Evolutionary conservation across 768 basidiomycete genomes (phyloP), one percentile per base, ranked within the genome.

Genomic region (Mycena crocata): DNA sequence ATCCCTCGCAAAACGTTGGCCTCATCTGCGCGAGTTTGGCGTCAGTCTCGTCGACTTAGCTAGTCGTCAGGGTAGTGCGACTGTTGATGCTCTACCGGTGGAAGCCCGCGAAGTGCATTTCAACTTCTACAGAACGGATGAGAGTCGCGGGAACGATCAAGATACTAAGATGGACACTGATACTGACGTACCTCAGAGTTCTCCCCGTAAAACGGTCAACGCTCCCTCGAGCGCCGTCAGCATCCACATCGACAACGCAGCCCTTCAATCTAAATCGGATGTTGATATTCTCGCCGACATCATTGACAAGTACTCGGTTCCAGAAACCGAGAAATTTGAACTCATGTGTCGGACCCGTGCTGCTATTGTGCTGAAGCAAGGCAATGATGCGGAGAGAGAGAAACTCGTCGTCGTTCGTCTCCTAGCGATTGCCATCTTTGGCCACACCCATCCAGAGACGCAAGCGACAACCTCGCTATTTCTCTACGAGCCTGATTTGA

Each of bases 401-500:
- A 93, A 95, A 75, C 86, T 98, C 44, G 86, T 96, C 46, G 82
- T 89, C 65, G 85, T 93, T 46, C 89, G 96, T 63, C 86, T 98
- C 26, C 82, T 98, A 45, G 90, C 97, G 13, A 91, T 97, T 62
- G 93, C 95, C 26, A 93, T 96, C 49, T 98, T 94, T 73, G 93
- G 93, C 32, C 94, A 95, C 77, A 94, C 94, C 57, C 90, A 94
- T 74, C 76, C 84, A 46, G 96, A 99, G 78, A 84, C 85, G 40
- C 89, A 91, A 75, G 93, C 94, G 2, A 86, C 90, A 42, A 88
- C 92, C 5, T 87, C 91, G 10, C 84, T 99, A 45, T 97, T 99
- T 82, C 85, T 99, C 14, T 96, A 95, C 73, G 96, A 99, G 76
- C 97, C 97, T 9, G 96, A 98, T 73, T 84, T 99, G 57, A 90